A percentile compares a stretch with the other conserved stretches of the same genome.
Evolutionary conservation across 805 yeast species (phyloP).

Genomic region (Wickerhamomyces chambardii): DNA sequence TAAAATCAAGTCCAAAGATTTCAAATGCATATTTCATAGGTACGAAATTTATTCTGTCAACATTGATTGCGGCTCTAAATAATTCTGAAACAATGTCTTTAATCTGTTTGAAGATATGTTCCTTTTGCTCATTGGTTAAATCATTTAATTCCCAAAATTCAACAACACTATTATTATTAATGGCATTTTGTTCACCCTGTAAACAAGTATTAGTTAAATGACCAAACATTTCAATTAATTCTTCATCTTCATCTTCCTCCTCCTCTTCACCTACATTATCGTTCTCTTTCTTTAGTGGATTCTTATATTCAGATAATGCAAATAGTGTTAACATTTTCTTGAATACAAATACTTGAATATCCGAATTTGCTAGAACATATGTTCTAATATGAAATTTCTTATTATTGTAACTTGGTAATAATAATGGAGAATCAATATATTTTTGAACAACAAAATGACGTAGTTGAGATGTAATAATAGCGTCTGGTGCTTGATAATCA

Average conservation of each 20-base stretch:
- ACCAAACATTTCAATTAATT: slow-evolving; percentile 30
- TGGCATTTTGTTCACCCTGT: slow-evolving; percentile 44
- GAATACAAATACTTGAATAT: slow-evolving; percentile 71
- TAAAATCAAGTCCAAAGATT: slow-evolving; percentile 81
- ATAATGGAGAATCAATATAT: slow-evolving; percentile 61
- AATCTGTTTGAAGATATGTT: slow-evolving; percentile 42
- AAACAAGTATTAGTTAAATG: slow-evolving; percentile 94
- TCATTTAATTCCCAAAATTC: slow-evolving; percentile 53
- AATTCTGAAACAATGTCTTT: slow-evolving; percentile 56
- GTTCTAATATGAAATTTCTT: slow-evolving; percentile 87
- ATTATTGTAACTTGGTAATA: slow-evolving; percentile 47
- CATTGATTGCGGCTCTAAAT: slow-evolving; percentile 72
- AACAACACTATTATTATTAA: slow-evolving; percentile 37
- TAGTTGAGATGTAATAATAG: slow-evolving; percentile 76
- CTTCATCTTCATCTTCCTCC: slow-evolving; percentile 32
- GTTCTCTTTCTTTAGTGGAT: too few relatives aligned
- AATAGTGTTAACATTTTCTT: slow-evolving; percentile 75
- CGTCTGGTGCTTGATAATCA: too few relatives aligned
- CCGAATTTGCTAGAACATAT: slow-evolving; percentile 71
- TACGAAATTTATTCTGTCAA: slow-evolving; percentile 78
- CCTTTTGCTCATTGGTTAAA: slow-evolving; percentile 24
- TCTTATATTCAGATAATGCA: slow-evolving; percentile 44
- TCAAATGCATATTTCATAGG: slow-evolving; percentile 80
- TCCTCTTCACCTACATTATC: too few relatives aligned
- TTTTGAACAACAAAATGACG: slow-evolving; percentile 90